phyloP scores from a whole-genome alignment of 306 rosid genomes.

The Vicia faba region DNA sequence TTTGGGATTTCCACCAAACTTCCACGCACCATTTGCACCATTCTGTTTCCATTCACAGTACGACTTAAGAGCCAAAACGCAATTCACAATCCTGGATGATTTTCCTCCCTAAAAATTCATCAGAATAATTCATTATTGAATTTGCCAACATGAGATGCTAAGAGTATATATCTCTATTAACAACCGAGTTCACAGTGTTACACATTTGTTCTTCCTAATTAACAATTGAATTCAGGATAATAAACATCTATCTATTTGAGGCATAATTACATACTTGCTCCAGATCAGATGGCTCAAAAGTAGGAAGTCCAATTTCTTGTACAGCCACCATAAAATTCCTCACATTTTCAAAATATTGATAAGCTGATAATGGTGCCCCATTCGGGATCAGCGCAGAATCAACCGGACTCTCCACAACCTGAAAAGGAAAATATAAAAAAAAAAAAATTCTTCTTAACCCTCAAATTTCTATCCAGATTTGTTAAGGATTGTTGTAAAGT shows the following conservation, averaged over 20 bases:
- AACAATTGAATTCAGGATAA: neutral
- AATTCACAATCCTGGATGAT: conserved; percentile 79
- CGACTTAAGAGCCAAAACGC: conserved; percentile 83
- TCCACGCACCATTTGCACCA: conserved; percentile 83
- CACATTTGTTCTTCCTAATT: no score
- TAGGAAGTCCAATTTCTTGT: conserved; percentile 87
- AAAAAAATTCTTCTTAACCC: no score
- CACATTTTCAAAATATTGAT: conserved; percentile 92
- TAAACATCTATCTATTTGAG: no score
- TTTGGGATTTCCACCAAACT: conserved; percentile 84
- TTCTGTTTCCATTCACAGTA: conserved; percentile 79
- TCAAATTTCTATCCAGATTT: neutral
- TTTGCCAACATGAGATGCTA: neutral
- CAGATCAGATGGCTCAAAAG: conserved; percentile 97
- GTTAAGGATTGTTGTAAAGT: neutral
- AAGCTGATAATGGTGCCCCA: conserved; percentile 92
- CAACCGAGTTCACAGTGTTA: conserved; percentile 24
- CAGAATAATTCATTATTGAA: conserved; percentile 10
- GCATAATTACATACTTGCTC: conserved; percentile 71
- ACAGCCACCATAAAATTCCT: conserved; percentile 90
- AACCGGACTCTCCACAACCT: conserved; percentile 97
- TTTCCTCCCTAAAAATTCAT: conserved; percentile 74
- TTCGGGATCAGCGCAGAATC: conserved; percentile 83
- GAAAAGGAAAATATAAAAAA: conserved; percentile 37
- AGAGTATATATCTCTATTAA: neutral